Evolutionary conservation across 225 moss, liverwort and hornwort species (phyloP).

Genomic region (Straminergon stramineum): DNA sequence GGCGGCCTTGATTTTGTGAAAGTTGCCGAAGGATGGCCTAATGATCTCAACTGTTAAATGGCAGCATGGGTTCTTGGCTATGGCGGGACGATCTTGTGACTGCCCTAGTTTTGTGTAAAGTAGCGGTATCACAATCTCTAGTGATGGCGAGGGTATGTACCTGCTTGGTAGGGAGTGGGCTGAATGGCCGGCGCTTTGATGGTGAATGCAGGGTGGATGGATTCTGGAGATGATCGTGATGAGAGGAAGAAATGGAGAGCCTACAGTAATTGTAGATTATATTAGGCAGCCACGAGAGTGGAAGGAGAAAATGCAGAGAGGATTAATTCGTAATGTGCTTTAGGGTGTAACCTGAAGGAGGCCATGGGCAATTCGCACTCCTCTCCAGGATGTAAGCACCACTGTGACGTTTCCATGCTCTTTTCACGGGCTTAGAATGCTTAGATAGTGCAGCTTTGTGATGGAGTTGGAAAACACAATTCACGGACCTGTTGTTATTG

Average conservation of each 20-base stretch:
- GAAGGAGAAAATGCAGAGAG: slow-evolving; percentile 3
- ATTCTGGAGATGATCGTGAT: slow-evolving; percentile 3
- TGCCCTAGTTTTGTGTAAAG: background rate
- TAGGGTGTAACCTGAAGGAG: slow-evolving; percentile 14
- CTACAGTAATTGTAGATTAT: background rate
- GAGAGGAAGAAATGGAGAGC: background rate
- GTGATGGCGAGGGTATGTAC: background rate
- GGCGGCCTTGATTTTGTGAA: background rate
- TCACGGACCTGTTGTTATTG: background rate
- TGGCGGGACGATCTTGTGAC: background rate
- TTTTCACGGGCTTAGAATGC: background rate
- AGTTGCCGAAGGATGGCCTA: background rate
- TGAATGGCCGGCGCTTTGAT: background rate
- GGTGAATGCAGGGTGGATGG: slow-evolving; percentile 14
- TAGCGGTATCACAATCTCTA: background rate
- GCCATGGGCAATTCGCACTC: slow-evolving; percentile 35
- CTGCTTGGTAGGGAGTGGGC: background rate
- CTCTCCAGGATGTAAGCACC: slow-evolving; percentile 11
- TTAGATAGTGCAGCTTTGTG: background rate
- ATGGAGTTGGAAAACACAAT: background rate
- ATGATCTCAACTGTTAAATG: background rate
- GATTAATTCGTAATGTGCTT: slow-evolving; percentile 10
- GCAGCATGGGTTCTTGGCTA: background rate
- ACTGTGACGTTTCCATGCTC: background rate
- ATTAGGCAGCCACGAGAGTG: background rate